Base-by-base conservation (phyloP, 2,329 filamentous ascomycete species). In the Alternaria viburni region DNA sequence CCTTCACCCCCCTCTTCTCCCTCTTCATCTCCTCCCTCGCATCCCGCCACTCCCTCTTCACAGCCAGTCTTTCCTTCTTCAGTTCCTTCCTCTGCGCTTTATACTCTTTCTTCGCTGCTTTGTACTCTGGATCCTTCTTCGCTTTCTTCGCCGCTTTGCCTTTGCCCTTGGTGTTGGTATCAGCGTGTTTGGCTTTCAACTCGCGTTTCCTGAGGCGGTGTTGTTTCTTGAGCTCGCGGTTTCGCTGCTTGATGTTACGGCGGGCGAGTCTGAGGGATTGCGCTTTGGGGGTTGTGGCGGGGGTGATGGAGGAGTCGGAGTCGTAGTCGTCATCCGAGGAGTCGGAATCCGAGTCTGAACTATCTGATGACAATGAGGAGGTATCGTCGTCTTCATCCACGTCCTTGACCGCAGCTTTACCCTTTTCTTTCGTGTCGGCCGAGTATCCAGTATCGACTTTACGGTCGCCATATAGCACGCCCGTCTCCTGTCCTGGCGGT, bases 301-400 rank as follows among this genome's bases (percentile, higher is more conserved):
- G n/a, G 36, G 36, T 41, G 36, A 17, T 2, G 36, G 10, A 8
- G 8, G 56, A 25, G 13, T 57, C 56, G 1, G 73, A 60, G 9
- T 72, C 66, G 25, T 57, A 55, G 52, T 70, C 61, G 3, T 59
- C 57, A 7, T 70, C 69, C 0, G 62, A 64, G 17, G 68, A 72
- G 49, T 62, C 61, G 6, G 26, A 28, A 1, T 11, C 9, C 0
- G 71, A 73, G 28, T 62, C 57, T 3, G 73, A 76, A 3, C 66
- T 71, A 47, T 70, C 70, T 2, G 72, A 73, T 13, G 71, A 74
- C 10, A 68, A 59, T 8, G 71, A 73, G 0, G 73, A 75, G 7
- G 65, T 54, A 25, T 72, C 70, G 23, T 70, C 65, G n/a, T 69
- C 62, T 17, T 69, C 52, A 9, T 71, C 52, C 25, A 61, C 12